A percentile compares a stretch with the other conserved stretches of the same genome.
These are phyloP conservation scores for Stemphylium beticola DNA, from an alignment of 2,329 filamentous ascomycete genomes.

Conservation along the genomic window DNA sequence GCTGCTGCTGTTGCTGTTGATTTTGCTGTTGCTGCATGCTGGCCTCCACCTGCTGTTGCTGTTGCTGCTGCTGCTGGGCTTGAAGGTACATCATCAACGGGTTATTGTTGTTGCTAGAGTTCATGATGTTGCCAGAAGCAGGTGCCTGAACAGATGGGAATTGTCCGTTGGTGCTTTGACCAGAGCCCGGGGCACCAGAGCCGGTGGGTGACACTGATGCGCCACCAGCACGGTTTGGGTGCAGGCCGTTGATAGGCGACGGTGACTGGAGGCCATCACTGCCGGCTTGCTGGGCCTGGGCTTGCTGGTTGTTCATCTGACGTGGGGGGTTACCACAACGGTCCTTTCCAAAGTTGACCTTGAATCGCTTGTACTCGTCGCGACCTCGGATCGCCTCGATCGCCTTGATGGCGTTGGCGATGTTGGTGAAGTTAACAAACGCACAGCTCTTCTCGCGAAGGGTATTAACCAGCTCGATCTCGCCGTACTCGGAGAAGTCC, in stretches of 20 bases:
- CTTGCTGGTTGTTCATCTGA: constrained; percentile 70
- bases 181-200: constrained; percentile 63
- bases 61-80: constrained; percentile 60
- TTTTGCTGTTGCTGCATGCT: constrained; percentile 41
- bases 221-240: constrained; percentile 59
- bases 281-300: constrained; percentile 70
- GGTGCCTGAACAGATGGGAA: constrained; percentile 66
- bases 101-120: constrained; percentile 79
- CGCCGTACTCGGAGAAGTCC: constrained; percentile 96
- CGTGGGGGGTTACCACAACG: constrained; percentile 95
- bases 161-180: constrained; percentile 61
- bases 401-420: constrained; percentile 98
- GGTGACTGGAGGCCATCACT: constrained; percentile 64
- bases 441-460: constrained; percentile 98
- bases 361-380: constrained; percentile 97
- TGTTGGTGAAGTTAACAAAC: constrained; percentile 99
- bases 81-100: constrained; percentile 92
- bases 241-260: constrained; percentile 64
- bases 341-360: constrained; percentile 99
- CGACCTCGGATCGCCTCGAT: constrained; percentile 94
- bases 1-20: constrained; percentile 37
- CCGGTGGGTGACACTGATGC: constrained; percentile 67
- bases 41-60: constrained; percentile 52
- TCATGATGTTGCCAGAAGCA: constrained; percentile 76
- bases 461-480: constrained; percentile 97